Evolutionary conservation across 2,329 filamentous ascomycete genomes (phyloP).

Genomic region (Graphilbum ipis-grandicollis): DNA sequence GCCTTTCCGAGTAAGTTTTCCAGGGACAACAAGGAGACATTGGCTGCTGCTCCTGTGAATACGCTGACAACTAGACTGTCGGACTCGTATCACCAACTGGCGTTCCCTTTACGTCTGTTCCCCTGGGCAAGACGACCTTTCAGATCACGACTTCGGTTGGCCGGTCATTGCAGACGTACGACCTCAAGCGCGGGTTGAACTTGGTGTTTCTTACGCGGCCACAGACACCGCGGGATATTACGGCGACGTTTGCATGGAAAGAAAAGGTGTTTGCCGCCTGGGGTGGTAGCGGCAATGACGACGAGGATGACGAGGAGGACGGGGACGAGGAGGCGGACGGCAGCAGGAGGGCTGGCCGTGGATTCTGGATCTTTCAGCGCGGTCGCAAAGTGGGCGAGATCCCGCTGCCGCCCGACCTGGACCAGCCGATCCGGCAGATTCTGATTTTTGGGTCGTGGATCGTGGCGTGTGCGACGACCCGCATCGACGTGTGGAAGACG

Average conservation of each 20-base stretch:
- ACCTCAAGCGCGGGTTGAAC: slow-evolving; percentile 75
- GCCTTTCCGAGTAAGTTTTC: slow-evolving; percentile 74
- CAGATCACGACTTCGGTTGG: slow-evolving; percentile 95
- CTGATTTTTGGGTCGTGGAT: slow-evolving; percentile 85
- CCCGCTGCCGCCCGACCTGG: slow-evolving; percentile 43
- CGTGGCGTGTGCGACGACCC: slow-evolving; percentile 56
- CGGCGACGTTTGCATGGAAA: slow-evolving; percentile 75
- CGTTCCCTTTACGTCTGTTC: slow-evolving; percentile 78
- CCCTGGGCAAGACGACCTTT: slow-evolving; percentile 85
- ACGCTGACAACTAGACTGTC: slow-evolving; percentile 45
- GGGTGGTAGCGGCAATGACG: slow-evolving; percentile 33
- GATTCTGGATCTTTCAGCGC: slow-evolving; percentile 76
- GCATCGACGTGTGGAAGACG: slow-evolving; percentile 81
- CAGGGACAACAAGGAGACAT: too few species aligned
- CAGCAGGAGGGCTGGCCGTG: background rate
- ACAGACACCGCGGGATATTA: slow-evolving; percentile 72
- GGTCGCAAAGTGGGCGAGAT: slow-evolving; percentile 72
- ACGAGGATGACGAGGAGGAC: background rate
- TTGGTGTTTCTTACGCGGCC: slow-evolving; percentile 87
- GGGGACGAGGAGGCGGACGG: background rate
- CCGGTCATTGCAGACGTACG: slow-evolving; percentile 83
- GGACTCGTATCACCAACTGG: slow-evolving; percentile 81
- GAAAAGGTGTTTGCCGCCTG: slow-evolving; percentile 79
- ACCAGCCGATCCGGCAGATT: slow-evolving; percentile 59
- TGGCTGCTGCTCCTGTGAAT: too few species aligned